A percentile compares a stretch with the other conserved stretches of the same genome.
phyloP scores from a whole-genome alignment of 2,329 filamentous ascomycete species.

The Cordyceps militaris region DNA sequence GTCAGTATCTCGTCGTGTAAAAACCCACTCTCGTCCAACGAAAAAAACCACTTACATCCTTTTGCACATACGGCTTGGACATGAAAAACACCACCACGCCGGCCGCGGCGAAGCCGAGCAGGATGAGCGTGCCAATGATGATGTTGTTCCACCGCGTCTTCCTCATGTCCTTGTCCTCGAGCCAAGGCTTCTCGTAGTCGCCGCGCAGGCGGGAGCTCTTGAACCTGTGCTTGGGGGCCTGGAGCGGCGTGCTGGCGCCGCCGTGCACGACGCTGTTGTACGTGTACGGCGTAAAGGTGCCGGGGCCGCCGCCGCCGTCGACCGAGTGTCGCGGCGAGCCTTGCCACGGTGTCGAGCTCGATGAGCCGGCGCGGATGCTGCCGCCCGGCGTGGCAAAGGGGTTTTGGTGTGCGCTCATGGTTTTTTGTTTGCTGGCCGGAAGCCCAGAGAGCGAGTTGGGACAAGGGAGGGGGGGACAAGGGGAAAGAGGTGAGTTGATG shows the following conservation, averaged over 20 bases:
- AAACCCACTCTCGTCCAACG: not conserved
- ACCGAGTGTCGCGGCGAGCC: not conserved
- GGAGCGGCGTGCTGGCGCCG: not conserved
- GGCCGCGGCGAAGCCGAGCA: slow-evolving; percentile 28
- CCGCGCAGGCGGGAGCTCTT: slow-evolving; percentile 28
- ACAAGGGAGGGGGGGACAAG: not conserved
- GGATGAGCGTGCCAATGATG: slow-evolving; percentile 25
- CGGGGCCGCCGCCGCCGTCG: not conserved
- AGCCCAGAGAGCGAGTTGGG: not conserved
- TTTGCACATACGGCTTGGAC: slow-evolving; percentile 21
- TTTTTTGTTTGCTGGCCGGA: not conserved
- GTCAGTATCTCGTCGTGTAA: no score
- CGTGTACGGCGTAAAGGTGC: slow-evolving; percentile 5
- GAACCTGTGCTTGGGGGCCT: slow-evolving; percentile 18
- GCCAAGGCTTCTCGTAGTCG: slow-evolving; percentile 34
- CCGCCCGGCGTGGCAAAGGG: not conserved
- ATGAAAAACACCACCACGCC: slow-evolving; percentile 28
- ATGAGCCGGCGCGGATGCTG: not conserved
- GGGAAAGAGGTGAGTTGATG: not conserved
- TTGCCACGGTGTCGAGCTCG: not conserved
- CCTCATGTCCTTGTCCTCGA: slow-evolving; percentile 25
- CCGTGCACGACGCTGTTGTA: slow-evolving; percentile 2
- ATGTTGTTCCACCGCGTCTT: slow-evolving; percentile 30
- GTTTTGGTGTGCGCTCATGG: not conserved
- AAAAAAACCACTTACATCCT: slow-evolving; percentile 16